phyloP scores from a whole-genome alignment of 345 rosid genomes.

The Rubroshorea leprosula region DNA sequence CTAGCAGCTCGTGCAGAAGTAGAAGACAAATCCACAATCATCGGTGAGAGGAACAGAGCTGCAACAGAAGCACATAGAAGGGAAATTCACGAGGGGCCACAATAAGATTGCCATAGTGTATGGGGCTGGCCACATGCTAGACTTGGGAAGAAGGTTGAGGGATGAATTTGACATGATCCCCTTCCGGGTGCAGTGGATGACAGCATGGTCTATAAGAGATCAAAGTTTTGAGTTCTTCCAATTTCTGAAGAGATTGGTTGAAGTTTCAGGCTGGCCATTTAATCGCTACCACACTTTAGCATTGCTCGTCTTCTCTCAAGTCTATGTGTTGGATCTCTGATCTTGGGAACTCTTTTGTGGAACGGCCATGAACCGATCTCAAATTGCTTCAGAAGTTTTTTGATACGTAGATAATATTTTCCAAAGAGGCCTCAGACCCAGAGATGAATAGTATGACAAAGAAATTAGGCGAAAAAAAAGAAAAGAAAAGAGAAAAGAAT shows the following conservation, averaged over 20 bases:
- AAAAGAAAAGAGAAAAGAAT: too few relatives aligned
- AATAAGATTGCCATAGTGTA: constrained; percentile 69
- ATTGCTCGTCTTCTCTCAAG: constrained; percentile 59
- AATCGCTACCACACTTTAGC: constrained; percentile 85
- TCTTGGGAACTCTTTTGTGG: constrained; percentile 79
- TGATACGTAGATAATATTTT: constrained; percentile 35
- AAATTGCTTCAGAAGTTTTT: constrained; percentile 33
- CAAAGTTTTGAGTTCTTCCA: constrained; percentile 51
- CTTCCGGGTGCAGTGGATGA: constrained; percentile 23
- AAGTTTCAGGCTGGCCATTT: constrained; percentile 73
- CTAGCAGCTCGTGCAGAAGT: constrained; percentile 64
- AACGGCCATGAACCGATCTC: constrained; percentile 52
- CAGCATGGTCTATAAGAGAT: constrained; percentile 19
- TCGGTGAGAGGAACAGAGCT: constrained; percentile 85
- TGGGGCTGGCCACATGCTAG: constrained; percentile 99
- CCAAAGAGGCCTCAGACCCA: too few relatives aligned
- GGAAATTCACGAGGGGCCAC: constrained; percentile 63
- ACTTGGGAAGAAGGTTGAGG: constrained; percentile 66
- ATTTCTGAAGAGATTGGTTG: constrained; percentile 55
- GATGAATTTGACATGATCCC: constrained; percentile 41
- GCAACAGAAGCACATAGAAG: constrained; percentile 59
- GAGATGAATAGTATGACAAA: too few relatives aligned
- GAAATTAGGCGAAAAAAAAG: too few relatives aligned
- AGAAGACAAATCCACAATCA: constrained; percentile 76
- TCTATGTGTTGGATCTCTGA: constrained; percentile 82